Base-by-base conservation (phyloP, 1,139 yeast species). In the Debaryomyces fabryi region DNA sequence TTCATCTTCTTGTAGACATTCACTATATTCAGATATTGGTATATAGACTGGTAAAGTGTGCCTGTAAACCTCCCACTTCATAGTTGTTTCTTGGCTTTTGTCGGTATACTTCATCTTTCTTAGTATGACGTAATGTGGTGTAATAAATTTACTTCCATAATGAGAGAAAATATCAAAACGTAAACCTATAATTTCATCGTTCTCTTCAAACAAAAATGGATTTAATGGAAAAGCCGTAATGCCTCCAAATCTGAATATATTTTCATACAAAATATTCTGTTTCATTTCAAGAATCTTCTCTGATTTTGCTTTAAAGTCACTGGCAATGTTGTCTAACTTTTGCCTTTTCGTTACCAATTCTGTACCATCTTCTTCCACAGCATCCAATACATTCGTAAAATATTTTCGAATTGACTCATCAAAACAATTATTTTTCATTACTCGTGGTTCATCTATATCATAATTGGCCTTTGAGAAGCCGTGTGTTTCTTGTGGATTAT, bases 191-290 rank as follows among this genome's bases (percentile, higher is more conserved):
- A 65, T 52, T 29, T 64, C 65, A 13, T 57, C 64, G 25, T 57
- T 58, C 2, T 56, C 52, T 9, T 54, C 59, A 40, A 67, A 62
- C 34, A 67, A 49, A 27, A 54, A 52, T 38, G 60, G 59, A 47
- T 72, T 71, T 39, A 75, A 53, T 2, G 78, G 77, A 52, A 75
- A 75, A 0, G 76, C 74, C 0, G 80, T 73, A 27, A 71, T 53
- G 3, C 79, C 79, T 3, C 67, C 73, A 49, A 73, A 60, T 37
- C 80, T 50, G 50, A 61, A 64, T 15, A 74, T 59, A 49, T 72
- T 72, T 49, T 75, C 80, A 46, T 64, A 66, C 18, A 74, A 52
- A 13, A 72, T 69, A 53, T 67, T 67, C 38, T 69, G 72, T 25
- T 62, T 60, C 27, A 62, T 40, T 34, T 67, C 71, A 2, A 67